Percentiles rank a stretch among this genome's conserved stretches.
phyloP scores from a whole-genome alignment of 768 basidiomycete species.

The Boletus insuetus region DNA sequence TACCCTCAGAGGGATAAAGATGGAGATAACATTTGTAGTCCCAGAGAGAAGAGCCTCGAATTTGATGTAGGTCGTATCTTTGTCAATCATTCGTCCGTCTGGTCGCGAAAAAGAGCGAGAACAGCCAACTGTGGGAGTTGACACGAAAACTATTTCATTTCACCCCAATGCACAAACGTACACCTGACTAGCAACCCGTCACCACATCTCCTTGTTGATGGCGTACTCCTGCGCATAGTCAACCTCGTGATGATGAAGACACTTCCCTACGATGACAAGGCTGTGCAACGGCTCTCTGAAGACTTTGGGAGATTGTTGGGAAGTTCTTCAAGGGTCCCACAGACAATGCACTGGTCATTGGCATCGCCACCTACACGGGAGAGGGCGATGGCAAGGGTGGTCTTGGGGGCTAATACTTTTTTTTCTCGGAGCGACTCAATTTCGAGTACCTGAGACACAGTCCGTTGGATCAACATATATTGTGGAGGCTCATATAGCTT shows the following conservation, averaged over 20 bases:
- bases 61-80: neutral
- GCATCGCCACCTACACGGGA: constrained; percentile 69
- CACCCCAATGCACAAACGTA: constrained; percentile 54
- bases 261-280: constrained; percentile 85
- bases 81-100: neutral
- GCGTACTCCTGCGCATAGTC: constrained; percentile 85
- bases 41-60: neutral
- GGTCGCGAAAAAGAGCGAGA: neutral
- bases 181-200: constrained; percentile 20
- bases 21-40: neutral
- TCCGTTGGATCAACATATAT: constrained; percentile 92
- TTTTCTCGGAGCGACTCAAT: constrained; percentile 54
- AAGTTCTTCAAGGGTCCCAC: constrained; percentile 82
- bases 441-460: constrained; percentile 76
- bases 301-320: constrained; percentile 53
- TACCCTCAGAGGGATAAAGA: constrained; percentile 7
- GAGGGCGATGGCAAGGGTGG: constrained; percentile 67
- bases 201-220: constrained; percentile 26
- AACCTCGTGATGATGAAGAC: constrained; percentile 88
- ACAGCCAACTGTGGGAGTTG: no score
- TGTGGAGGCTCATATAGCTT: constrained; percentile 96
- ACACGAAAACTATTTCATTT: neutral
- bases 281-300: constrained; percentile 91
- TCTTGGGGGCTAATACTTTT: constrained; percentile 50
- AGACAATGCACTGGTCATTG: constrained; percentile 67